Evolutionary conservation across 2,329 filamentous ascomycete genomes (phyloP).

Genomic region (Diaporthe helianthi): DNA sequence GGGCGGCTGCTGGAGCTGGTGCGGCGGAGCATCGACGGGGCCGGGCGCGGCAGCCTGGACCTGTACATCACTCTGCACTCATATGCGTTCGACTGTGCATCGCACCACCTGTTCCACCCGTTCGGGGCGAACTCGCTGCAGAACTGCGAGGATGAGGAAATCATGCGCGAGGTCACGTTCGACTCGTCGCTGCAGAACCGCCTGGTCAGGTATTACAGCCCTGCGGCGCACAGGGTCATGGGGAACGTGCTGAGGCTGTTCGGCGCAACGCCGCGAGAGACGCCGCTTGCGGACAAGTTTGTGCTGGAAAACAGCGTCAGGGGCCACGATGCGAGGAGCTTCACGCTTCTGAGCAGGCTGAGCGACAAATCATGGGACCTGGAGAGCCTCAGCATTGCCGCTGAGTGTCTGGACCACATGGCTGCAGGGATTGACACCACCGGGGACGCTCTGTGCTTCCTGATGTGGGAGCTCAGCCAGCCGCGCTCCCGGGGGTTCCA

Average conservation of each 20-base stretch:
- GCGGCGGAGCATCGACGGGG: conserved; percentile 44
- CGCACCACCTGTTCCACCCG: conserved; percentile 73
- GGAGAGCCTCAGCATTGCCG: conserved; percentile 62
- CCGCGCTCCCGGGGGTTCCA: conserved; percentile 61
- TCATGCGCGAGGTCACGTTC: conserved; percentile 74
- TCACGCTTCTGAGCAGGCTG: conserved; percentile 67
- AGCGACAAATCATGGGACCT: conserved; percentile 58
- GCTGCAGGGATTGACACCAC: conserved; percentile 76
- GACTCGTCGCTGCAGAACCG: conserved; percentile 73
- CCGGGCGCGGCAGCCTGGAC: conserved; percentile 56
- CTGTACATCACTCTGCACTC: conserved; percentile 71
- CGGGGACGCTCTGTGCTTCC: conserved; percentile 71
- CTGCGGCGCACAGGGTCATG: conserved; percentile 56
- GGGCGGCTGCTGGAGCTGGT: conserved; percentile 62
- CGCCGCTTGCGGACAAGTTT: conserved; percentile 65
- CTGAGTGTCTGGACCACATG: conserved; percentile 76
- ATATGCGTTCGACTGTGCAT: conserved; percentile 73
- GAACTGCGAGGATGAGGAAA: conserved; percentile 60
- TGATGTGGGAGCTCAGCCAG: conserved; percentile 75
- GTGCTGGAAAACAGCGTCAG: conserved; percentile 60
- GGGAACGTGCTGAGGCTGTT: conserved; percentile 55
- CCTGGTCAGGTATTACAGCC: conserved; percentile 64
- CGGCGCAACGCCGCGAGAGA: conserved; percentile 58
- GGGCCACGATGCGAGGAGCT: conserved; percentile 52
- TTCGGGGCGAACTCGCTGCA: conserved; percentile 67